Base-by-base conservation (phyloP, 306 rosid genomes). In the Cucurbita maxima region DNA sequence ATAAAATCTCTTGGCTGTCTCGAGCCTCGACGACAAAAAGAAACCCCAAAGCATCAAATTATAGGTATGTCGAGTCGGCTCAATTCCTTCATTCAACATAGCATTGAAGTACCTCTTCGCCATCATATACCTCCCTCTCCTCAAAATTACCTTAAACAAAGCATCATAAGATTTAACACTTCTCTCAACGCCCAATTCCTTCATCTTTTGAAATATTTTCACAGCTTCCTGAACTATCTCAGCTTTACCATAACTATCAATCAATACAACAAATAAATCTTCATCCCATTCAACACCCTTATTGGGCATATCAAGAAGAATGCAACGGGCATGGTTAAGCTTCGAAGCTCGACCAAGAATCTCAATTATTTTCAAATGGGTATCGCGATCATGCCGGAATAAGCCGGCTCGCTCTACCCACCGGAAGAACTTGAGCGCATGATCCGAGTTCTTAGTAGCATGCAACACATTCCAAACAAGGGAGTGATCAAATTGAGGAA, bases 141-240 rank as follows among this genome's bases (percentile, higher is more conserved):
- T 83, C 44, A 94, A 16, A 75, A 94, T 89, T 20, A 87, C 92
- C 86, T 86, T 90, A 69, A 85, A 94, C 54, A 94, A 74, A n/a
- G 90, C 81, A 77, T 90, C 95, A 53, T 94, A 89, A 3, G 88
- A 86, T 16, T 87, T 87, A 3, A 83, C 51, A 15, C 85, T 86
- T 44, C 89, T 82, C 25, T 81, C 75, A n/a, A 84, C 85, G 37
- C 96, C 91, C 75, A 89, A 73, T 12, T 91, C 92, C 78, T 83
- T 86, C 93, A 87, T 85, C 54, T 86, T 91, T 72, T 81, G 85
- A 81, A 94, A 94, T 45, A 85, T 75, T 70, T 87, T 90, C 38
- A 90, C 97, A n/a, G 98, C 61, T 54, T 94, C 97, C 71, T 94
- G 97, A 76, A 94, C 97, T 47, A 90, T 94, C 60, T 96, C 92